A percentile compares a stretch with the other conserved stretches of the same genome.
These are phyloP conservation scores for Fusarium sp. DNA, from an alignment of 2,329 filamentous ascomycete species.

Conservation along the genomic window DNA sequence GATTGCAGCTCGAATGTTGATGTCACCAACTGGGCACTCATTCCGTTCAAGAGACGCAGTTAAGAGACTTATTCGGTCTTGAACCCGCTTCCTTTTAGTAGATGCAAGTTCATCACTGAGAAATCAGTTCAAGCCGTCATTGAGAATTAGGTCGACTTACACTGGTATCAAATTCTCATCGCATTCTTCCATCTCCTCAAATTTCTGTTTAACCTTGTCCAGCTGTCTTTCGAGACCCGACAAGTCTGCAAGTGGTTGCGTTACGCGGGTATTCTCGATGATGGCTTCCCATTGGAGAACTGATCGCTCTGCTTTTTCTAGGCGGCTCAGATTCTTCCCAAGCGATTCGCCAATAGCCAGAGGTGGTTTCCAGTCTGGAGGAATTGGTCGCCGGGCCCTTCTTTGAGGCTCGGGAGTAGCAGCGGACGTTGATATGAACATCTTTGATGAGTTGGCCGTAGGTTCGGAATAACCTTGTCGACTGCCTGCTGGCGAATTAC, in stretches of 20 bases:
- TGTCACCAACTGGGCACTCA: slow-evolving; percentile 20
- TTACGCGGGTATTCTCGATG: slow-evolving; percentile 36
- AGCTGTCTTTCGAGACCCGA: slow-evolving; percentile 41
- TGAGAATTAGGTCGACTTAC: slow-evolving; percentile 20
- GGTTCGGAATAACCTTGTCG: too few species aligned
- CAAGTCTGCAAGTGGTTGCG: slow-evolving; percentile 42
- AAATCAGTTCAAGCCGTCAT: slow-evolving; percentile 10
- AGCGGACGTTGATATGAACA: neutral
- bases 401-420: neutral
- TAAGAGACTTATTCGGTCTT: slow-evolving; percentile 30
- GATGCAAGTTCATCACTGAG: slow-evolving; percentile 46
- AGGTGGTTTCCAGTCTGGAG: slow-evolving; percentile 45
- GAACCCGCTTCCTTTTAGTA: slow-evolving; percentile 39
- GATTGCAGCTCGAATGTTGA: slow-evolving; percentile 44
- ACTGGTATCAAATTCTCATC: slow-evolving; percentile 44
- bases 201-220: slow-evolving; percentile 21
- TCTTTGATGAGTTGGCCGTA: neutral
- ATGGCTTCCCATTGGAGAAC: slow-evolving; percentile 49
- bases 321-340: slow-evolving; percentile 42
- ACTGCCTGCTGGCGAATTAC: neutral
- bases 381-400: slow-evolving; percentile 17
- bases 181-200: slow-evolving; percentile 41
- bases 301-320: slow-evolving; percentile 45
- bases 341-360: slow-evolving; percentile 44
- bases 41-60: slow-evolving; percentile 20